These are phyloP conservation scores for Pestalotiopsis sp. DNA, from an alignment of 2,329 filamentous ascomycete genomes.

Conservation along the genomic window DNA sequence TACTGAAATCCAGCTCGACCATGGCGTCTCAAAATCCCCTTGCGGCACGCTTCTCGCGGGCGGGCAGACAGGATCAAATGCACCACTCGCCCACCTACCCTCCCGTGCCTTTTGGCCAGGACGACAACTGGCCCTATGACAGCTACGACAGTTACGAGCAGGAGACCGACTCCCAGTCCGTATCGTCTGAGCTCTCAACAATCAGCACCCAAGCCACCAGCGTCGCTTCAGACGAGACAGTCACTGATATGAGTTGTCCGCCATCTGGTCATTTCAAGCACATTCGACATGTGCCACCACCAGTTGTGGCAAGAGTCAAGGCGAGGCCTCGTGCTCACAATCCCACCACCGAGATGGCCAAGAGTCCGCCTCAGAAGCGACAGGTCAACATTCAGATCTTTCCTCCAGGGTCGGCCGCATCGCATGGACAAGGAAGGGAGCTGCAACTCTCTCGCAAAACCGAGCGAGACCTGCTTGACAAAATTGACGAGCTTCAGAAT, in stretches of 20 bases:
- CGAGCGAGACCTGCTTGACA: constrained; percentile 33
- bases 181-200: constrained; percentile 36
- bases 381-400: constrained; percentile 33
- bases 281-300: constrained; percentile 27
- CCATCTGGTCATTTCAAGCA: constrained; percentile 27
- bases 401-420: constrained; percentile 17
- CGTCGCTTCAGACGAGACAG: constrained; percentile 32
- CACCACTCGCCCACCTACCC: constrained; percentile 18
- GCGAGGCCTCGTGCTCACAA: constrained; percentile 25
- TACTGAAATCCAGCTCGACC: constrained; percentile 25
- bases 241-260: constrained; percentile 21
- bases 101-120: constrained; percentile 19
- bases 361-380: constrained; percentile 28
- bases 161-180: constrained; percentile 39
- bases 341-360: constrained; percentile 25
- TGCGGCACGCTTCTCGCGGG: constrained; percentile 31
- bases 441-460: constrained; percentile 28
- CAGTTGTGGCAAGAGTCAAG: constrained; percentile 25
- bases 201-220: constrained; percentile 41
- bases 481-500: constrained; percentile 38
- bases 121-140: constrained; percentile 25
- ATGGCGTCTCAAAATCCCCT: constrained; percentile 26
- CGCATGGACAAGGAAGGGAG: constrained; percentile 20
- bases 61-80: constrained; percentile 22
- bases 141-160: constrained; percentile 29